phyloP scores from a whole-genome alignment of 2,329 filamentous ascomycete genomes.

The Colletotrichum spaethianum region DNA sequence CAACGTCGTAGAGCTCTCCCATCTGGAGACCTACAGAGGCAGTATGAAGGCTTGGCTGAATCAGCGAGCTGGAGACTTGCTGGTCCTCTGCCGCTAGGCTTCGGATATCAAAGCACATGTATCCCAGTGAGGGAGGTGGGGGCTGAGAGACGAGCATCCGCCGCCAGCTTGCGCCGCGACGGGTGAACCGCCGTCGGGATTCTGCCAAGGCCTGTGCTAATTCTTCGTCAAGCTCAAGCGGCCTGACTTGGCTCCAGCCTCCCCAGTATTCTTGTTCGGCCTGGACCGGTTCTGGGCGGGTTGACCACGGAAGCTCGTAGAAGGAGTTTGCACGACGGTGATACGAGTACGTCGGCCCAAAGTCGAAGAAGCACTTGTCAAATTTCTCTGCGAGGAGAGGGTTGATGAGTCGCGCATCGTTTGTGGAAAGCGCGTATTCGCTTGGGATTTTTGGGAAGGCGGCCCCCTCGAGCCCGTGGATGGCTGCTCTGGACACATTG shows the following conservation, averaged over 20 bases:
- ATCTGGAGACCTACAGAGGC: conserved; percentile 37
- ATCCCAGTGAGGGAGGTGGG: conserved; percentile 27
- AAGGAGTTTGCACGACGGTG: conserved; percentile 34
- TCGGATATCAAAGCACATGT: conserved; percentile 28
- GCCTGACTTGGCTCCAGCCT: conserved; percentile 19
- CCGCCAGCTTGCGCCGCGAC: conserved; percentile 43
- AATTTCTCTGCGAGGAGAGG: conserved; percentile 36
- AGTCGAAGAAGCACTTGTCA: conserved; percentile 40
- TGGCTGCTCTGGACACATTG: neutral
- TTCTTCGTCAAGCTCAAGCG: neutral
- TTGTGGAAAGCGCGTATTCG: neutral
- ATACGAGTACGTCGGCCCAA: conserved; percentile 31
- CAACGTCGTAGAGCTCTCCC: conserved; percentile 43
- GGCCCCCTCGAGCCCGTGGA: neutral
- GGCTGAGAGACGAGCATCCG: conserved; percentile 45
- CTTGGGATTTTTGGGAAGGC: neutral
- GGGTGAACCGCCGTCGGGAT: conserved; percentile 22
- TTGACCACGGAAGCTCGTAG: conserved; percentile 36
- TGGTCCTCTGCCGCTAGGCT: conserved; percentile 13
- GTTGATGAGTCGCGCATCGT: conserved; percentile 14
- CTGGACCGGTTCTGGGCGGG: neutral
- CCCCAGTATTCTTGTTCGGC: conserved; percentile 27
- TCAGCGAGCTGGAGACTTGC: conserved; percentile 16
- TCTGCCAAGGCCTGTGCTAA: neutral
- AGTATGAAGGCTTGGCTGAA: neutral